A percentile compares a stretch with the other conserved stretches of the same genome.
Evolutionary conservation across 2,329 filamentous ascomycete species (phyloP).

Genomic region (Epichloe coenophiala): DNA sequence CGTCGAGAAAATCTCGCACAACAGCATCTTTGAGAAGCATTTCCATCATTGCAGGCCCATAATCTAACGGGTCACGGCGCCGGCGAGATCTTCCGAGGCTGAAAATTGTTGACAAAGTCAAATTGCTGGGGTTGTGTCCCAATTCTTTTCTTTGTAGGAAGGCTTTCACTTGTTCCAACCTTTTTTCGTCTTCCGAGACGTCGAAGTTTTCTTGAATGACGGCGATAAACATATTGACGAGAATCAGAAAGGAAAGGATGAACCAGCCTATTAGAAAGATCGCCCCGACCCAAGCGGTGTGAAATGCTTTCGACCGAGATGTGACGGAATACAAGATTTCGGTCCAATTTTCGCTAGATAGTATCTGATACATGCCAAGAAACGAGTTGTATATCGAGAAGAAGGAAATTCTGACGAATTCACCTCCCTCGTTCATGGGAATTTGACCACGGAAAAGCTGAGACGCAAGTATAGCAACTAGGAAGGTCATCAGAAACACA

Average conservation of each 20-base stretch:
- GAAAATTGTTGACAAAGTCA: constrained; percentile 62
- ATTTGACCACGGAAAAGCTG: constrained; percentile 88
- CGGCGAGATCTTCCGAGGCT: constrained; percentile 45
- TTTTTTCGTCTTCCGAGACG: constrained; percentile 95
- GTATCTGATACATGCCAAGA: constrained; percentile 90
- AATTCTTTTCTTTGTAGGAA: constrained; percentile 88
- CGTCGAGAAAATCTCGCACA: constrained; percentile 86
- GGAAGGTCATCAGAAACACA: constrained; percentile 87
- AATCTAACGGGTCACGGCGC: constrained; percentile 73
- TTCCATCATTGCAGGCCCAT: constrained; percentile 81
- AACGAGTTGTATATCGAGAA: constrained; percentile 91
- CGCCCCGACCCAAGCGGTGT: constrained; percentile 86
- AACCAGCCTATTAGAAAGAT: constrained; percentile 92
- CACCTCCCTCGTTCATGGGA: constrained; percentile 44
- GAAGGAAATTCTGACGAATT: constrained; percentile 61
- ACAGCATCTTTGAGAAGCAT: constrained; percentile 96
- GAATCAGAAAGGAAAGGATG: constrained; percentile 85
- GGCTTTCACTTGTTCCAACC: constrained; percentile 86
- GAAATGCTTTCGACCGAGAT: constrained; percentile 44
- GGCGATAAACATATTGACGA: constrained; percentile 99
- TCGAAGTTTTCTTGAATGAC: constrained; percentile 99
- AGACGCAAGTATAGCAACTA: constrained; percentile 83
- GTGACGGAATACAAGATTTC: constrained; percentile 73
- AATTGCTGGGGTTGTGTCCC: constrained; percentile 55
- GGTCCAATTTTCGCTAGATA: constrained; percentile 97